A percentile compares a stretch with the other conserved stretches of the same genome.
Conservation (phyloP, 2,329 filamentous ascomycete genomes). For the Xylariaceae sp. region DNA sequence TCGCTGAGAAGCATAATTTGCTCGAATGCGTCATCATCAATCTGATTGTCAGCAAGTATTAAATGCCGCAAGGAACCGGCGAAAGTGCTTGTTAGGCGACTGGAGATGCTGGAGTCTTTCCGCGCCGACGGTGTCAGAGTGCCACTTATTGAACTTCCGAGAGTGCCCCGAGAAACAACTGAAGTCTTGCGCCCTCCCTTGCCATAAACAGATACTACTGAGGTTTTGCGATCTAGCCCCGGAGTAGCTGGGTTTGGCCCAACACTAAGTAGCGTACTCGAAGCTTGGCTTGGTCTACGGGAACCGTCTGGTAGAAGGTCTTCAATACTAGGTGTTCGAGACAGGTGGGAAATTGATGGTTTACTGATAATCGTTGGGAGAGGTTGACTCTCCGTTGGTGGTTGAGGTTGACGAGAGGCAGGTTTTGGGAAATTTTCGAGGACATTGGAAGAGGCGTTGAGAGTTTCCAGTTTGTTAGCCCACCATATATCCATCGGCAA, state of each 20-base stretch:
- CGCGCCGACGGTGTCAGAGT: conserved; percentile 56
- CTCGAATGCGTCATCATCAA: conserved; percentile 93
- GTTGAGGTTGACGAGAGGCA: conserved; percentile 62
- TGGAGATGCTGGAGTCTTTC: conserved; percentile 86
- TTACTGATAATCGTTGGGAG: conserved; percentile 37
- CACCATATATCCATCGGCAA: conserved; percentile 95
- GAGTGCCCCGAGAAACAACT: conserved; percentile 63
- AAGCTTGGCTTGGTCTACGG: conserved; percentile 80
- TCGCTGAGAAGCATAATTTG: conserved; percentile 80
- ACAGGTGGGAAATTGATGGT: conserved; percentile 46
- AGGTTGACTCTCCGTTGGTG: conserved; percentile 47
- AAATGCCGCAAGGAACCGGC: conserved; percentile 78
- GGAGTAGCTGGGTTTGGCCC: conserved; percentile 64
- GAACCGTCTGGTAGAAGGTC: conserved; percentile 59
- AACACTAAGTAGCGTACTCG: conserved; percentile 69
- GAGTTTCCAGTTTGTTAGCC: conserved; percentile 80
- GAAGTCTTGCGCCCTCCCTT: conserved; percentile 83
- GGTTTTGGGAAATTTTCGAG: conserved; percentile 88
- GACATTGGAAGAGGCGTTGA: conserved; percentile 95
- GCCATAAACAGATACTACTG: conserved; percentile 74
- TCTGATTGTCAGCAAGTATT: conserved; percentile 86
- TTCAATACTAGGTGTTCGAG: conserved; percentile 68
- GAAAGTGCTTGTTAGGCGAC: conserved; percentile 79
- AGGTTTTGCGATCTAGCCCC: conserved; percentile 68
- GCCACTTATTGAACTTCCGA: conserved; percentile 41